Percentiles rank a stretch among this genome's conserved stretches.
phyloP scores from a whole-genome alignment of 306 rosid genomes.

The Quercus berberidifolia region DNA sequence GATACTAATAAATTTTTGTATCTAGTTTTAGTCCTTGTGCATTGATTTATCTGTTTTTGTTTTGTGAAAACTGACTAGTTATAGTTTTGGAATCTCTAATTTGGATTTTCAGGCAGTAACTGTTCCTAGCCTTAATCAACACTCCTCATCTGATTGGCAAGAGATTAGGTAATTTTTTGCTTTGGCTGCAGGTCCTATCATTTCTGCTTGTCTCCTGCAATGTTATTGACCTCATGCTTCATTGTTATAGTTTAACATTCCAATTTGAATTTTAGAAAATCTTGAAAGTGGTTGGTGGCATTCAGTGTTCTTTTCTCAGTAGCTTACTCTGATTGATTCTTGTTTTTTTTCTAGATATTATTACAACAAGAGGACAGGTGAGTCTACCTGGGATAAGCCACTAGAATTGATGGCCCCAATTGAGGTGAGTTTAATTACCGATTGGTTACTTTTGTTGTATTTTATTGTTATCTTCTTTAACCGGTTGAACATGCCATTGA shows the following conservation, averaged over 20 bases:
- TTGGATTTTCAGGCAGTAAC: slow-evolving; percentile 39
- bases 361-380: slow-evolving; percentile 85
- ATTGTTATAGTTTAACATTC: neutral
- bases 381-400: slow-evolving; percentile 98
- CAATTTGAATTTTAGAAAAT: neutral
- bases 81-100: slow-evolving; percentile 18
- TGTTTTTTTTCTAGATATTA: slow-evolving; percentile 57
- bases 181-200: neutral
- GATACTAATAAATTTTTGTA: slow-evolving; percentile 8
- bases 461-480: slow-evolving; percentile 21
- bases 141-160: slow-evolving; percentile 89
- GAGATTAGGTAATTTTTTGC: slow-evolving; percentile 69
- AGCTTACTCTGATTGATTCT: neutral
- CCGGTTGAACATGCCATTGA: slow-evolving; percentile 22
- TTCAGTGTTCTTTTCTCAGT: neutral
- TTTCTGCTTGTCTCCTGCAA: too few relatives aligned
- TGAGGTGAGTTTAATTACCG: slow-evolving; percentile 62
- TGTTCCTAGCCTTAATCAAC: slow-evolving; percentile 42
- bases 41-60: neutral
- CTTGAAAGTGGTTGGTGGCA: neutral
- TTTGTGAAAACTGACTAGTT: slow-evolving; percentile 17
- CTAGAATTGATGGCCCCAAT: slow-evolving; percentile 89
- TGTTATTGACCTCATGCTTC: neutral
- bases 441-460: slow-evolving; percentile 12
- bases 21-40: slow-evolving; percentile 1